Base-by-base conservation (phyloP, 805 yeast genomes). In the Dipodascus albidus region DNA sequence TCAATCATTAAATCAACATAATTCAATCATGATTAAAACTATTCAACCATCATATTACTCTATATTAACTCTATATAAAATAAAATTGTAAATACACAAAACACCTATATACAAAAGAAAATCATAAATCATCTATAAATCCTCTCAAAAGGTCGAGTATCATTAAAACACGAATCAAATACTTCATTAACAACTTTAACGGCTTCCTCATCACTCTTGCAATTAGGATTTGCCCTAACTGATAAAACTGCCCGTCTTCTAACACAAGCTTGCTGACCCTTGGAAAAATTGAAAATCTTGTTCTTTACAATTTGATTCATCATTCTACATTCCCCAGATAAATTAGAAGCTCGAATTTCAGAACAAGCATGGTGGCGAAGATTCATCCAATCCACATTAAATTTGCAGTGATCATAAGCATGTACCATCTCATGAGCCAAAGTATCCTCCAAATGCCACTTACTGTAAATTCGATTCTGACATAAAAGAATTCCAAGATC, bases 341-440 rank as follows among this genome's bases (percentile, higher is more conserved):
- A 74, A 59, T 88, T 83, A 9, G 95, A 83, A 0, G 99, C 99
- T 55, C 99, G 75, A 51, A 93, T 87, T 57, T 93, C 99, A 0
- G 97, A 83, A 67, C 99, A 93, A 0, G 99, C 99, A 65, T 91
- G 98, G 64, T 93, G 99, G 62, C 81, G 79, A 64, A 93, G 71
- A 67, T 91, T 80, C 53, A 76, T 63, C 85, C 96, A 85, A 67
- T 93, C 87, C 1, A 93, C 89, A 53, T 87, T 74, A 73, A 93
- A 93, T 67, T 88, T 84, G 58, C 87, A 73, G 63, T 89, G 83
- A 69, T 93, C 99, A 68, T 87, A 93, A 57, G 89, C 93, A 68
- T 93, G 99, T 33, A 93, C 81, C 66, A 93, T 74, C 65, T 93
- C 99, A 65, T 93, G 99, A 1, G 97, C 77, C 57, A 93, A 70